Evolutionary conservation across 2,329 filamentous ascomycete genomes (phyloP), one percentile per base, ranked within the genome.

Genomic region (Fusarium multiceps): DNA sequence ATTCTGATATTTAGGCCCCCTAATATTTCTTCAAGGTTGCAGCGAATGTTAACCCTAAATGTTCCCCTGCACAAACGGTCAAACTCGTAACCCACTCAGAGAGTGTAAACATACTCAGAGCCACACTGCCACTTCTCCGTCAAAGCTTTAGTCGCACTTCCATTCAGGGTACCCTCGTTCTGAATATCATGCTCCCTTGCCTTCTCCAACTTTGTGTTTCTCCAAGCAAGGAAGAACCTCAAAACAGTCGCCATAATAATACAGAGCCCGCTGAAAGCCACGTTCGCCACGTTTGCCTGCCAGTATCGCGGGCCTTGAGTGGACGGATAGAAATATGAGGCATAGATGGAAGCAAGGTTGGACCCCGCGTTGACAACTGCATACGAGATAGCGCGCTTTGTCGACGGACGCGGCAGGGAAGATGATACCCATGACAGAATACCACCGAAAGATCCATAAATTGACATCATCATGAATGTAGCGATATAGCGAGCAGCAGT

Each of bases 391-490:
- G 61, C 50, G 4, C 59, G 61, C 1, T 64, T 64, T 16, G 59
- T 64, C 2, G 58, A 63, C 1, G 59, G 61, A 6, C 61, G 61
- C 2, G 61, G 61, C 2, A 64, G 4, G 1, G 61, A 64, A 0
- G 59, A 57, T 4, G 61, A 64, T 1, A 64, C 61, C 61, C 59
- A 64, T 0, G 61, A 64, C 3, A 63, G 9, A 2, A 65, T 65
- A 18, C 61, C 63, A 0, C 61, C 58, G 16, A 63, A 63, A 1
- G 61, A 63, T 11, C 61, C 61, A 2, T 63, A 63, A 9, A 63
- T 50, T 1, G 61, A 63, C 61, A 63, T 63, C 61, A 63, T 63
- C 61, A 63, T 56, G 30, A 63, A 63, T 0, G 61, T 63, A 3
- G 61, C 41, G 37, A 63, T 63, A 3, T 63, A 63, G 1, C 61